phyloP scores from a whole-genome alignment of 2,329 filamentous ascomycete genomes.

The Sclerotinia spermophila region DNA sequence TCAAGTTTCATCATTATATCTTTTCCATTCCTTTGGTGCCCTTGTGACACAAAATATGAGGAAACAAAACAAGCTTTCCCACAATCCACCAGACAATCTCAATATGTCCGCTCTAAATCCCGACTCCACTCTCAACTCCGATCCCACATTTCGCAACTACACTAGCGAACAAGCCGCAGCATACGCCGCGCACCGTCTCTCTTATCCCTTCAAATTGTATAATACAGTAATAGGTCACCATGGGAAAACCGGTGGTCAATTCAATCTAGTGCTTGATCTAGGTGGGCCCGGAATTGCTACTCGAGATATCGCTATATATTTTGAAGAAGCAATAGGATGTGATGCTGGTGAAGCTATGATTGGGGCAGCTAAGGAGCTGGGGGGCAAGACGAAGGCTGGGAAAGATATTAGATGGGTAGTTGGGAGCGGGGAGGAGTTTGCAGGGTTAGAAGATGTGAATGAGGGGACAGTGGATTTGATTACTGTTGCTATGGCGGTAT shows the following conservation, averaged over 20 bases:
- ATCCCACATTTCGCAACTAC: slow-evolving; percentile 35
- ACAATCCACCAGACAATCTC: background rate
- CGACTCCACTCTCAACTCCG: slow-evolving; percentile 14
- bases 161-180: slow-evolving; percentile 28
- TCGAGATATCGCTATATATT: slow-evolving; percentile 30
- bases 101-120: slow-evolving; percentile 1
- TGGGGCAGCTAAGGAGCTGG: slow-evolving; percentile 25
- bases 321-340: slow-evolving; percentile 31
- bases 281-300: slow-evolving; percentile 37
- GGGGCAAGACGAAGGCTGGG: slow-evolving; percentile 27
- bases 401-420: slow-evolving; percentile 29
- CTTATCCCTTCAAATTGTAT: slow-evolving; percentile 27
- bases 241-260: slow-evolving; percentile 24
- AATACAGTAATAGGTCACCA: slow-evolving; percentile 30
- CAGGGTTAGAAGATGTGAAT: slow-evolving; percentile 22
- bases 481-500: slow-evolving; percentile 30
- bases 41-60: background rate
- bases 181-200: slow-evolving; percentile 30
- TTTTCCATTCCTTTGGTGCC: background rate
- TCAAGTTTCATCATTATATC: background rate
- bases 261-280: slow-evolving; percentile 32
- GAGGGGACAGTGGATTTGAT: slow-evolving; percentile 33
- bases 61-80: background rate
- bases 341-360: slow-evolving; percentile 36
- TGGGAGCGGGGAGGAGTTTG: slow-evolving; percentile 31